Evolutionary conservation across 345 rosid species (phyloP).

Genomic region (Carallia brachiata): DNA sequence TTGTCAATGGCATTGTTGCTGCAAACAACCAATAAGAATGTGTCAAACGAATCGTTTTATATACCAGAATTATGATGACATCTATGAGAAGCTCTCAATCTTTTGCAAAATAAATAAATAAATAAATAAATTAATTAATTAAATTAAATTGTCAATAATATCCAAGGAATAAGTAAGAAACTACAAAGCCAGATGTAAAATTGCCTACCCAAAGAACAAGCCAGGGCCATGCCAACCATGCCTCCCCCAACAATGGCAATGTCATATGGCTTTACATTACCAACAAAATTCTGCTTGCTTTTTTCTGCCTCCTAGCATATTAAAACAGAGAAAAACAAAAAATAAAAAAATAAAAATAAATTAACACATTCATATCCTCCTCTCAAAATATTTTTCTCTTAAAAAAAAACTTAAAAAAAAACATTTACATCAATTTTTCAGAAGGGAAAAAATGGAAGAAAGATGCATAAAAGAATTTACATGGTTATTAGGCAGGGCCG

Average conservation of each 20-base stretch:
- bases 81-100: not conserved
- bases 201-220: slow-evolving; percentile 77
- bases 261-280: slow-evolving; percentile 49
- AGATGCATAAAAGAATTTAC: slow-evolving; percentile 2
- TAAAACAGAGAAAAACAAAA: not conserved
- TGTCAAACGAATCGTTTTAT: not conserved
- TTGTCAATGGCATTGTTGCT: slow-evolving; percentile 78
- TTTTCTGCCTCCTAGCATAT: slow-evolving; percentile 34
- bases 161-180: not conserved
- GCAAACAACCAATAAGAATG: slow-evolving; percentile 27
- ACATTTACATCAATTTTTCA: not conserved
- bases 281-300: slow-evolving; percentile 19
- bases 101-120: not conserved
- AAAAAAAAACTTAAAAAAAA: not conserved
- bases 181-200: not conserved
- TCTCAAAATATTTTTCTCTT: not conserved
- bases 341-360: not conserved
- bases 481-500: not conserved
- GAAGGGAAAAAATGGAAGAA: not conserved
- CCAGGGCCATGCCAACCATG: slow-evolving; percentile 96
- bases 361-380: not conserved
- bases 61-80: not conserved
- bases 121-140: not conserved
- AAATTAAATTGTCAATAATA: not conserved
- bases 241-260: slow-evolving; percentile 95